phyloP scores from a whole-genome alignment of 2,329 filamentous ascomycete species.

The Cercospora zeina region DNA sequence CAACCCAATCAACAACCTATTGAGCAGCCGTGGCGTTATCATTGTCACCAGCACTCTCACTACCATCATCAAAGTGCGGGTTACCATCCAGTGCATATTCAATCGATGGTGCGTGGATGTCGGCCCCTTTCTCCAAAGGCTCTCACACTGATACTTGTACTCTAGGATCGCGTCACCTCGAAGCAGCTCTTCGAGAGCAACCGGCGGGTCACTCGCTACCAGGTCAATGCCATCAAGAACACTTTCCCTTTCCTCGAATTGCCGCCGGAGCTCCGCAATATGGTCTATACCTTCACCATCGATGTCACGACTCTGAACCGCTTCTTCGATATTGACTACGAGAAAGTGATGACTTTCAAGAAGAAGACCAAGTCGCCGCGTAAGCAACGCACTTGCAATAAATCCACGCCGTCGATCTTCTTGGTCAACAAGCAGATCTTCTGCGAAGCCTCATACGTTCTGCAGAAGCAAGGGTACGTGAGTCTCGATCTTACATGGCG shows the following conservation, averaged over 20 bases:
- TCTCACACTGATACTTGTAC: not conserved
- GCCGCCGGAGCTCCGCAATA: conserved; percentile 34
- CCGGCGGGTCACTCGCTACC: conserved; percentile 30
- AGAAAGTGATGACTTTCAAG: not conserved
- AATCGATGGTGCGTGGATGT: conserved; percentile 13
- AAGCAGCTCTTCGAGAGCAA: conserved; percentile 19
- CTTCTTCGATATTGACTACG: conserved; percentile 29
- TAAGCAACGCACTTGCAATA: conserved; percentile 13
- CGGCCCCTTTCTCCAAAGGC: no score
- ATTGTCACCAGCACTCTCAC: not conserved
- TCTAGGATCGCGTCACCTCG: conserved; percentile 25
- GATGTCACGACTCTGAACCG: conserved; percentile 26
- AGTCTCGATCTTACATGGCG: not conserved
- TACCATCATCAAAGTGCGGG: not conserved
- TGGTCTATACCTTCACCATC: conserved; percentile 33
- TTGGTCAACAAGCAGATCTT: conserved; percentile 42
- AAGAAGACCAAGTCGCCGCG: conserved; percentile 14
- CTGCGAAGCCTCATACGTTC: conserved; percentile 35
- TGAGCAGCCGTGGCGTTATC: not conserved
- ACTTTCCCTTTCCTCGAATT: conserved; percentile 35
- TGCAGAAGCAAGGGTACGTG: conserved; percentile 27
- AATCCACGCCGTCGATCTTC: conserved; percentile 37
- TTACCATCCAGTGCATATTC: not conserved
- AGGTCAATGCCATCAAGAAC: conserved; percentile 24
- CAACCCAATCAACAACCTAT: not conserved